Evolutionary conservation across 345 rosid species (phyloP).

Genomic region (Euphorbia tirucalli): DNA sequence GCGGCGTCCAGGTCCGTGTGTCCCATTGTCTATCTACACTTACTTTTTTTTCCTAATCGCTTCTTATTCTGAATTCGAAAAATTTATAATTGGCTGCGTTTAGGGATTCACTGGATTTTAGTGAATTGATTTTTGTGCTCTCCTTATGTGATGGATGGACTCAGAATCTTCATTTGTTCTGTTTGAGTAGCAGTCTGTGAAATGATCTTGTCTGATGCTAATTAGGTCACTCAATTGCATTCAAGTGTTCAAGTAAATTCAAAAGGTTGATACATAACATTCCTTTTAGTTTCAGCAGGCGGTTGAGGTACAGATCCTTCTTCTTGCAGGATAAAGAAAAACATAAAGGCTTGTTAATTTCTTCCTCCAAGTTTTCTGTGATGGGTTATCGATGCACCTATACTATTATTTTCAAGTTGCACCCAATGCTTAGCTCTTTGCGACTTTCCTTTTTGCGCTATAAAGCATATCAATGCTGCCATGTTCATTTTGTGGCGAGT

Average conservation of each 20-base stretch:
- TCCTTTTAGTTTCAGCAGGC: background rate
- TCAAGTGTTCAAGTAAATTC: background rate
- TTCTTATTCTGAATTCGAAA: background rate
- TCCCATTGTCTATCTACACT: background rate
- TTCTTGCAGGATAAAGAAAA: background rate
- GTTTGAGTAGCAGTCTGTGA: background rate
- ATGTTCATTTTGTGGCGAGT: background rate
- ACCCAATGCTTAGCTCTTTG: background rate
- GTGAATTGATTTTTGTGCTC: background rate
- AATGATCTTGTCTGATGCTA: background rate
- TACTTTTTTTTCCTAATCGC: background rate
- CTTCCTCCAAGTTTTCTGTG: background rate
- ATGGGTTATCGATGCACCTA: background rate
- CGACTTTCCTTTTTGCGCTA: background rate
- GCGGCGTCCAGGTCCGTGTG: slow-evolving; percentile 81
- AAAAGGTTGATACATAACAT: background rate
- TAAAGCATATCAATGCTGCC: background rate
- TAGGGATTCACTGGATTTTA: background rate
- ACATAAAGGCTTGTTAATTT: background rate
- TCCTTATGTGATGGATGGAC: background rate
- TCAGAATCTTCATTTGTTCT: background rate
- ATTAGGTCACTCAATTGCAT: background rate
- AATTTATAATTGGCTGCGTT: background rate
- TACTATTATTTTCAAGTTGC: background rate
- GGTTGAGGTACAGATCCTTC: background rate